Base-by-base conservation (phyloP, 148 eudicot species). In the Chenopodium suecicum region DNA sequence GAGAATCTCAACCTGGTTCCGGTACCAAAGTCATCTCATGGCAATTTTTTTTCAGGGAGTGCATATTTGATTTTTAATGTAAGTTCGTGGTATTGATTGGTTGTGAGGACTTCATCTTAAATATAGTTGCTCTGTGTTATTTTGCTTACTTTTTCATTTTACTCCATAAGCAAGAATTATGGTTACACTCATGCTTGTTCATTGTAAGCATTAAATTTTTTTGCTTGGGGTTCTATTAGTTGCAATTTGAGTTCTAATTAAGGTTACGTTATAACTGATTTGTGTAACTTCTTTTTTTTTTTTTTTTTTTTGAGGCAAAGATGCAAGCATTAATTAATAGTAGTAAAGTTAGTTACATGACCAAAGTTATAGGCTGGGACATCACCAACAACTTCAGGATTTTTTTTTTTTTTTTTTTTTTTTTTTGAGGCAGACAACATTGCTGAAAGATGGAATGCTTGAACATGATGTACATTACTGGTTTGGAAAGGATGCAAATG, bases 391-490 rank as follows among this genome's bases (percentile, higher is more conserved):
- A n/a, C n/a, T n/a, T n/a, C n/a, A n/a, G n/a, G n/a, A n/a, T n/a
- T n/a, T n/a, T n/a, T n/a, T n/a, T n/a, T n/a, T n/a, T n/a, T n/a
- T n/a, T n/a, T n/a, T n/a, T n/a, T n/a, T n/a, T n/a, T n/a, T n/a
- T n/a, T n/a, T n/a, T n/a, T n/a, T n/a, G n/a, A n/a, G n/a, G n/a
- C n/a, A n/a, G 94, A 91, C 97, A n/a, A 72, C 82, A 80, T 81
- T 88, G 69, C 79, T 84, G 73, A 93, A 89, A 82, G 88, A 81
- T 72, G 91, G 92, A 67, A 83, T 82, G 66, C 82, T 85, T 41
- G 86, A 79, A 58, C 92, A 91, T 83, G 92, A 90, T 70, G 85
- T 93, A 76, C 97, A 93, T 70, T 93, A 91, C 80, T 93, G 97
- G 97, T 88, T 93, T 20, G 97, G 97, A 72, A 89, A 84, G 69